Evolutionary conservation across 805 yeast genomes (phyloP).

Genomic region (Kodamaea laetipori): DNA sequence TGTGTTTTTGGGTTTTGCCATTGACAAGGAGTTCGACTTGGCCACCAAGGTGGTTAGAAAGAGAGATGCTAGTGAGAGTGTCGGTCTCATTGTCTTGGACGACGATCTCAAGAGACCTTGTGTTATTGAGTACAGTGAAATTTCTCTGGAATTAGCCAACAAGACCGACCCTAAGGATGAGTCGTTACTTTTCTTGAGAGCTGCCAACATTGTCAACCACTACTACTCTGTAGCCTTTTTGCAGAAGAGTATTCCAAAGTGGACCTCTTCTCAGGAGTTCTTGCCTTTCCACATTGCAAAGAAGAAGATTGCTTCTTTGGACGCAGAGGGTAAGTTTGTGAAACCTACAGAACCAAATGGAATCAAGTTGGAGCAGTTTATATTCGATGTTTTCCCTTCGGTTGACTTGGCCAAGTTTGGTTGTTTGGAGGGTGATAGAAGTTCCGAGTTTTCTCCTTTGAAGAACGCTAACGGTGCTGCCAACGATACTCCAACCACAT

Average conservation of each 20-base stretch:
- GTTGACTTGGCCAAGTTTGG: constrained; percentile 76
- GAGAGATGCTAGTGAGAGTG: constrained; percentile 82
- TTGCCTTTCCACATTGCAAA: constrained; percentile 95
- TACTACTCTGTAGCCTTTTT: constrained; percentile 85
- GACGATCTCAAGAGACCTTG: constrained; percentile 63
- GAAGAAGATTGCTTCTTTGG: constrained; percentile 75
- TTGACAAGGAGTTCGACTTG: constrained; percentile 62
- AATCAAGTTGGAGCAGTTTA: constrained; percentile 92
- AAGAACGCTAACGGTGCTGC: constrained; percentile 86
- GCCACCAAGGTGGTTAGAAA: constrained; percentile 96
- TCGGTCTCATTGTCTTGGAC: constrained; percentile 85
- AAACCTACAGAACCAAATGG: constrained; percentile 86
- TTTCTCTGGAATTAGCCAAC: constrained; percentile 70
- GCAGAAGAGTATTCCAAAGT: constrained; percentile 55
- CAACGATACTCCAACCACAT: constrained; percentile 83
- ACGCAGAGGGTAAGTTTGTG: constrained; percentile 46
- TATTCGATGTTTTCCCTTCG: constrained; percentile 90
- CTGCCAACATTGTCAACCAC: constrained; percentile 97
- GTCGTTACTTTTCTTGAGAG: constrained; percentile 67
- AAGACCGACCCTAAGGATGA: constrained; percentile 57
- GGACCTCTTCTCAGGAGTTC: constrained; percentile 65
- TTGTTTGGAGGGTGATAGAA: constrained; percentile 85
- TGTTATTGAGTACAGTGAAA: constrained; percentile 94
- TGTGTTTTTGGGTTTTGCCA: constrained; percentile 80
- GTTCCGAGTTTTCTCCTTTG: constrained; percentile 87